phyloP scores from a whole-genome alignment of 192 early-diverging fungal species.

The Coemansia sp. region DNA sequence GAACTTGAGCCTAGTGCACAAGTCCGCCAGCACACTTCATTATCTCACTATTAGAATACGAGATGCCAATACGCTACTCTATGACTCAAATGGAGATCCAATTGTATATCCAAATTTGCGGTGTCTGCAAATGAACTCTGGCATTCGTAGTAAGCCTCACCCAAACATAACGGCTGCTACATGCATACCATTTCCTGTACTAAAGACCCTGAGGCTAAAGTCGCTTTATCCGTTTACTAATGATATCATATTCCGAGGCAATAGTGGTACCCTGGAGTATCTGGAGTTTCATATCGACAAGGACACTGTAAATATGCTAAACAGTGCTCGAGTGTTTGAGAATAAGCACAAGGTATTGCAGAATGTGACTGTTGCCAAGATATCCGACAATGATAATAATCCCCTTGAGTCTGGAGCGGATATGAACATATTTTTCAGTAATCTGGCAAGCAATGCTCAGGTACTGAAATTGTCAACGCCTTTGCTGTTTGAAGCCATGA shows the following conservation, averaged over 20 bases:
- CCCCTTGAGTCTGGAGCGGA: not conserved
- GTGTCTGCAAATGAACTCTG: not conserved
- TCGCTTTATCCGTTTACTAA: not conserved
- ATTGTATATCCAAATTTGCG: not conserved
- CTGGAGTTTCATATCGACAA: not conserved
- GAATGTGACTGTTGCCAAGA: not conserved
- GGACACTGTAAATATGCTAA: not conserved
- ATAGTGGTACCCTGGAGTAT: not conserved
- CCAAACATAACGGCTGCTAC: too few relatives aligned
- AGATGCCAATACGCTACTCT: not conserved
- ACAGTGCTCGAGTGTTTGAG: not conserved
- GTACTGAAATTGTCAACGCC: not conserved
- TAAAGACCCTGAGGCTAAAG: not conserved
- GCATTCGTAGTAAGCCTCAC: too few relatives aligned
- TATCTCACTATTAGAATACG: not conserved
- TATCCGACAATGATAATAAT: not conserved
- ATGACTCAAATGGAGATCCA: not conserved
- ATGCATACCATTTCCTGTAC: not conserved
- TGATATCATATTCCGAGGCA: not conserved
- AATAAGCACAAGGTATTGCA: not conserved
- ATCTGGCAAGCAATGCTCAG: not conserved
- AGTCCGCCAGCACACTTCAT: not conserved
- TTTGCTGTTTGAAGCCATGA: not conserved
- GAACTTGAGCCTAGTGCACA: not conserved
- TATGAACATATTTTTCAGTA: not conserved